phyloP scores from a whole-genome alignment of 176 grass and related monocot genomes.

The Hyparrhenia diplandra region DNA sequence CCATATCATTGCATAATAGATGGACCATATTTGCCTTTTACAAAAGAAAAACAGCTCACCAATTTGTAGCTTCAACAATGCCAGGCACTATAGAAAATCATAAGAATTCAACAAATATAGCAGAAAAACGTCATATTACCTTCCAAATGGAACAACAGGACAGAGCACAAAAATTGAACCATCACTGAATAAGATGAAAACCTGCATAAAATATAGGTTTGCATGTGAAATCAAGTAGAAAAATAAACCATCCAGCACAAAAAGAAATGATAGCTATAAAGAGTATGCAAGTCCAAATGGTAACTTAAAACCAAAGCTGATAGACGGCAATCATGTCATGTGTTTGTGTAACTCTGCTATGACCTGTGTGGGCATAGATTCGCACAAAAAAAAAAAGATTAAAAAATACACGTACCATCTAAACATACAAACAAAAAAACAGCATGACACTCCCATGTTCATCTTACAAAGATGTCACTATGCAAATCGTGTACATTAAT shows the following conservation, averaged over 20 bases:
- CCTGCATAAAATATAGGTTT: constrained; percentile 42
- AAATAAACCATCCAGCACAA: background rate
- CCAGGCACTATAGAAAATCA: background rate
- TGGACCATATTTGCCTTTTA: background rate
- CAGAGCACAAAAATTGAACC: constrained; percentile 88
- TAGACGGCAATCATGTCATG: background rate
- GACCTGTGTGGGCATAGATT: background rate
- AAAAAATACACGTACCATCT: background rate
- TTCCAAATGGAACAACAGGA: constrained; percentile 97
- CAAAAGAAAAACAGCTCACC: background rate
- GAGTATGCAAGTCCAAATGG: background rate
- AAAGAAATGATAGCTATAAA: constrained; percentile 8
- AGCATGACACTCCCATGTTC: background rate
- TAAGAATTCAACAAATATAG: background rate
- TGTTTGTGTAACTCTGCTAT: background rate
- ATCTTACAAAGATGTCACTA: background rate
- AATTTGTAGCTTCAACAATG: constrained; percentile 23
- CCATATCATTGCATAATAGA: background rate
- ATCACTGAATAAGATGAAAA: constrained; percentile 91
- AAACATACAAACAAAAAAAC: background rate
- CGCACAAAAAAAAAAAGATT: background rate
- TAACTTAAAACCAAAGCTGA: constrained; percentile 17
- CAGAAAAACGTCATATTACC: constrained; percentile 36
- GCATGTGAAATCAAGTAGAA: constrained; percentile 30
- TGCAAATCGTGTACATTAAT: background rate